Conservation (phyloP, 2,329 filamentous ascomycete genomes). For the Neopestalotiopsis clavispora region DNA sequence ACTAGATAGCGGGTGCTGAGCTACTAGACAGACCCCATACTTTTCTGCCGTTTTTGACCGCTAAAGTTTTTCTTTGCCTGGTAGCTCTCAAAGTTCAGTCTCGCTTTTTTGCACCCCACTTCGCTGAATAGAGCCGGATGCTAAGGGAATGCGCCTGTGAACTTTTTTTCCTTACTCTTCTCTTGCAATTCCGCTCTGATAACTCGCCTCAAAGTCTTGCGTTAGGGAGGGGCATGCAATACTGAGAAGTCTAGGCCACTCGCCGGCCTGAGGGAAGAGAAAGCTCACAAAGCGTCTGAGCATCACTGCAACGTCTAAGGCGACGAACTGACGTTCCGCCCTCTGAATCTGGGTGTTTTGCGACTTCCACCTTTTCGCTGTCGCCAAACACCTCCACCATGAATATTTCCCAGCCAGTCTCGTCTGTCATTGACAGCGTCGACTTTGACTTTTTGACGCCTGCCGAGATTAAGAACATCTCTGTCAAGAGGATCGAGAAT, state of each 20-base stretch:
- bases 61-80: constrained; percentile 15
- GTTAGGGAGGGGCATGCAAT: constrained; percentile 14
- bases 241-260: constrained; percentile 17
- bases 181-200: background rate
- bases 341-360: background rate
- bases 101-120: constrained; percentile 16
- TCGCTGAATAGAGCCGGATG: constrained; percentile 4
- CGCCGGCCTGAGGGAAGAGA: constrained; percentile 14
- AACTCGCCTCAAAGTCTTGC: background rate
- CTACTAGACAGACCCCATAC: background rate
- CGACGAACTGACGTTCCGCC: background rate
- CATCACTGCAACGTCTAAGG: background rate
- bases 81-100: background rate
- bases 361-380: constrained; percentile 17
- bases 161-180: constrained; percentile 4
- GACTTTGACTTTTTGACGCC: constrained; percentile 86
- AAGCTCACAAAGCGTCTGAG: background rate
- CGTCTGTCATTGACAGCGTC: constrained; percentile 83
- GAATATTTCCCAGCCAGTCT: constrained; percentile 81
- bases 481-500: constrained; percentile 93
- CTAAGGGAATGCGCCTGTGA: background rate
- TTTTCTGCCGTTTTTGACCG: constrained; percentile 17
- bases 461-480: constrained; percentile 84
- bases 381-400: constrained; percentile 42
- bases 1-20: background rate